Percentiles rank a stretch among this genome's conserved stretches.
Conservation (phyloP, 169 alveolate genomes). For the Eimeria praecox region DNA sequence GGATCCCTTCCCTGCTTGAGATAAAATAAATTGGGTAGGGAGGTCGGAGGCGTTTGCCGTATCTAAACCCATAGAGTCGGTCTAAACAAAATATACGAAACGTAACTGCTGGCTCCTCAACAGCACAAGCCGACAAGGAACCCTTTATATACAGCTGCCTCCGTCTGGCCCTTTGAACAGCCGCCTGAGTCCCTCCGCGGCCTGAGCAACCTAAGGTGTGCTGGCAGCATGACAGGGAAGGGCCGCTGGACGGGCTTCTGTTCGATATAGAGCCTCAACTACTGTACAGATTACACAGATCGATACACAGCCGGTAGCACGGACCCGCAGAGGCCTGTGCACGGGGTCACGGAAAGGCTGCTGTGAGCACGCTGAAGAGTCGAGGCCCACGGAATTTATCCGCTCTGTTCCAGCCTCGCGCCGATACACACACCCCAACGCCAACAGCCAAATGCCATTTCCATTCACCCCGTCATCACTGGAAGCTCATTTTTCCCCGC, state of each 20-base stretch:
- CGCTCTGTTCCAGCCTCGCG: not conserved
- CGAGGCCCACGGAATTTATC: not conserved
- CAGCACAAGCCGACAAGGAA: not conserved
- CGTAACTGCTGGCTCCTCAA: not conserved
- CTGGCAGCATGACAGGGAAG: not conserved
- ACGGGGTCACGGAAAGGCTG: not conserved
- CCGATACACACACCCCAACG: not conserved
- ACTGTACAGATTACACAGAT: not conserved
- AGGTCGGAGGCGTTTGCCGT: not conserved
- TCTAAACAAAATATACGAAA: not conserved
- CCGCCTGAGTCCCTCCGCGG: not conserved
- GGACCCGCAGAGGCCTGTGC: not conserved
- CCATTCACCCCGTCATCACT: not conserved
- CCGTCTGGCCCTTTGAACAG: not conserved
- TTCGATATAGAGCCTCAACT: not conserved
- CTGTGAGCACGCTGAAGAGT: not conserved
- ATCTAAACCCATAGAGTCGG: not conserved
- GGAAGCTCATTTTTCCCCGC: not conserved
- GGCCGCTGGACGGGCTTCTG: not conserved
- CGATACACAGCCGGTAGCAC: not conserved
- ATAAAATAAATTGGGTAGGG: conserved; percentile 8
- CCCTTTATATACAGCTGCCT: not conserved
- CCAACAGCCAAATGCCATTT: not conserved
- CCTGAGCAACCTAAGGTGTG: not conserved
- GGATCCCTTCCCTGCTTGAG: not conserved